A percentile compares a stretch with the other conserved stretches of the same genome.
phyloP scores from a whole-genome alignment of 2,329 filamentous ascomycete genomes.

The Calonectria pseudoreteaudii region DNA sequence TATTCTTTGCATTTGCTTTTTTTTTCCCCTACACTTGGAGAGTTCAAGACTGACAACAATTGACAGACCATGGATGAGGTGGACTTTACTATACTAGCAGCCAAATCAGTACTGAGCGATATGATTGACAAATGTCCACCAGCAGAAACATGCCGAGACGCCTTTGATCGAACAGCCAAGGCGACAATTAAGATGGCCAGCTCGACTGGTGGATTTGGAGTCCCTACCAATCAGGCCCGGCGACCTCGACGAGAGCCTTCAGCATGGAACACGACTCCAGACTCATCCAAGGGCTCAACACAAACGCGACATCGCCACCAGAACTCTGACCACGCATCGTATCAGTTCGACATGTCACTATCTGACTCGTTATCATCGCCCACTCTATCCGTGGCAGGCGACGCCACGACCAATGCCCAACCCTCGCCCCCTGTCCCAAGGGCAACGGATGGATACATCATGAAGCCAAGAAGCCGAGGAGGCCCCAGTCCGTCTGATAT shows the following conservation, averaged over 20 bases:
- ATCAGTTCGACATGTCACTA: slow-evolving; percentile 51
- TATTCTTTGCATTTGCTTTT: background rate
- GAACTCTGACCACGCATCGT: slow-evolving; percentile 47
- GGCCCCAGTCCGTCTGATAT: slow-evolving; percentile 47
- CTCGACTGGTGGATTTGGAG: slow-evolving; percentile 84
- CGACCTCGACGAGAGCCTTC: slow-evolving; percentile 44
- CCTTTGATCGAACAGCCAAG: slow-evolving; percentile 94
- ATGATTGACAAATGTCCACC: slow-evolving; percentile 95
- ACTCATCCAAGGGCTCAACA: slow-evolving; percentile 39
- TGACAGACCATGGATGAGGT: slow-evolving; percentile 87
- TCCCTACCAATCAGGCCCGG: slow-evolving; percentile 43
- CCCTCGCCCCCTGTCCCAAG: slow-evolving; percentile 54
- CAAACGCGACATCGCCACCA: slow-evolving; percentile 43
- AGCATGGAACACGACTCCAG: slow-evolving; percentile 45
- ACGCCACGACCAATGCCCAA: slow-evolving; percentile 46
- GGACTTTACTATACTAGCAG: slow-evolving; percentile 95
- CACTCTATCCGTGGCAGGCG: slow-evolving; percentile 51
- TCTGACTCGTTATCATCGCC: slow-evolving; percentile 57
- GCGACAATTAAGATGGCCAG: slow-evolving; percentile 96
- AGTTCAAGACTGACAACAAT: slow-evolving; percentile 19
- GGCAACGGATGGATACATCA: slow-evolving; percentile 46
- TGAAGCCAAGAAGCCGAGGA: slow-evolving; percentile 44
- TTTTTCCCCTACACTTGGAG: background rate
- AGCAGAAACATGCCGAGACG: slow-evolving; percentile 92
- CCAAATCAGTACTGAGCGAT: slow-evolving; percentile 91